Base-by-base conservation (phyloP, 2,329 filamentous ascomycete genomes). In the Penicillium verrucosum region DNA sequence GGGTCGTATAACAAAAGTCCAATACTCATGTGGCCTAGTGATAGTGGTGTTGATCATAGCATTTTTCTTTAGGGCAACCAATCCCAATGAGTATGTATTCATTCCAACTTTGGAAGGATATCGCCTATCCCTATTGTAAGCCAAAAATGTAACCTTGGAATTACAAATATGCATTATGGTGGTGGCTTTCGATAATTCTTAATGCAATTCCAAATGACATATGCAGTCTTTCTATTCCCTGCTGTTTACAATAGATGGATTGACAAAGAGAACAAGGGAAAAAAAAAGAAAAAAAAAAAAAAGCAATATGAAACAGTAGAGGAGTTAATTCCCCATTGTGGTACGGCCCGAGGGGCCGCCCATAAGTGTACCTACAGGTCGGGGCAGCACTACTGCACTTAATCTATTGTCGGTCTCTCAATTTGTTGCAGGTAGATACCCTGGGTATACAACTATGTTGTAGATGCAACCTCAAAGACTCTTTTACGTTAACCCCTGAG, bases 241-340 rank as follows among this genome's bases (percentile, higher is more conserved):
- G 16, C 12, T 32, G 29, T 14, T 23, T 34, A 8, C 4, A 50
- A 21, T 48, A 36, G 18, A 30, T 47, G 5, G 37, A 34, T 18
- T 47, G 12, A 30, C 38, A 47, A 29, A 34, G 12, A 37, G 18
- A 46, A 40, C 21, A 5, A 37, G 38, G 16, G 14, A n/a, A n/a
- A n/a, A n/a, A n/a, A n/a, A n/a, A n/a, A n/a, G n/a, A n/a, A n/a
- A n/a, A n/a, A 43, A 42, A 18, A 45, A 34, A 54, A 57, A 47
- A 59, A 54, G 54, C 34, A 62, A 62, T 49, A 8, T 60, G 58
- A 61, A 46, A 64, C 60, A 43, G 27, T 43, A 62, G 60, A n/a
- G 18, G 43, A 55, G 51, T 51, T 52, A 54, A 62, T 52, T 51
- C 59, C 52, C 54, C 60, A 55, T 58, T 46, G 32, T 59, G 62